A percentile compares a stretch with the other conserved stretches of the same genome.
Conservation (phyloP, 1,284 basidiomycete genomes). For the Lignosus rhinocerotis region DNA sequence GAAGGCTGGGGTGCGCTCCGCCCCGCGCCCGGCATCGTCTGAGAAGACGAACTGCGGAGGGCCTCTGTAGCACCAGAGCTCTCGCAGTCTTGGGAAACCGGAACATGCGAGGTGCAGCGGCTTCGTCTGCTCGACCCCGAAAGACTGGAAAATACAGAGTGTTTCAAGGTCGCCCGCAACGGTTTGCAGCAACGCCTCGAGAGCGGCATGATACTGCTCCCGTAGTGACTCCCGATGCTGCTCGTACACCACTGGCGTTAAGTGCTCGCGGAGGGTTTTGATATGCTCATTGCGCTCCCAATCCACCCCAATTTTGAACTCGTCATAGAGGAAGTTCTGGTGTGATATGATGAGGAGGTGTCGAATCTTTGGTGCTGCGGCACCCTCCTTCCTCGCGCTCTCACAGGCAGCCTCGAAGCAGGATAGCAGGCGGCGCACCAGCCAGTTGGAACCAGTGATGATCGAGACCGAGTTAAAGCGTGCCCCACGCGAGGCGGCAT, state of each 20-base stretch:
- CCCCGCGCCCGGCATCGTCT: no score
- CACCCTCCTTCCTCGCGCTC: not conserved
- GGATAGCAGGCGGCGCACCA: not conserved
- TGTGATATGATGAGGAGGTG: not conserved
- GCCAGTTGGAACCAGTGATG: not conserved
- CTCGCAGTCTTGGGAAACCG: not conserved
- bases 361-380: not conserved
- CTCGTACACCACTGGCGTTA: not conserved
- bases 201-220: not conserved
- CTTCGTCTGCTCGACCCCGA: not conserved
- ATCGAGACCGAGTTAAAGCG: slow-evolving; percentile 6
- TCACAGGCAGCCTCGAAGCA: not conserved
- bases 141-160: not conserved
- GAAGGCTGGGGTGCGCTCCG: not conserved
- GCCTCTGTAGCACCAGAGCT: not conserved
- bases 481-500: not conserved
- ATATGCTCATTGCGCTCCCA: not conserved
- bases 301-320: no score
- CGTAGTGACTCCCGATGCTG: not conserved
- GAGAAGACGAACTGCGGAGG: not conserved
- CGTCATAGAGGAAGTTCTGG: not conserved
- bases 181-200: not conserved
- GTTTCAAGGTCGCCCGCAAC: not conserved
- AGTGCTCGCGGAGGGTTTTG: not conserved
- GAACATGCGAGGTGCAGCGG: not conserved